phyloP scores from a whole-genome alignment of 257 asterid genomes.

The Knoxia roxburghii region DNA sequence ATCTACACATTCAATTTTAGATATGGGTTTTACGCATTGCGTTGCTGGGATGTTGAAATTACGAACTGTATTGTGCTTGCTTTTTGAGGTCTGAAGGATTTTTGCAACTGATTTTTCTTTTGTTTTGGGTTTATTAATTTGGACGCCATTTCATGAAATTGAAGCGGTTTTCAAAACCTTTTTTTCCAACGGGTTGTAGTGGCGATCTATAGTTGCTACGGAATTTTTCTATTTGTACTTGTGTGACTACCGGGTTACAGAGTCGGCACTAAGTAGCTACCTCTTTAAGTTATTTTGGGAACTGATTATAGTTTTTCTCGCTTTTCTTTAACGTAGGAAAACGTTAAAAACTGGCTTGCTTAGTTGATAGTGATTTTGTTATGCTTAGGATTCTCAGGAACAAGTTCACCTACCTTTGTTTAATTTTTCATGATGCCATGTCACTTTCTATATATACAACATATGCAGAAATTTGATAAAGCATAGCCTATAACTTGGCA shows the following conservation, averaged over 20 bases:
- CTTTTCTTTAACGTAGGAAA: not conserved
- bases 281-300: not conserved
- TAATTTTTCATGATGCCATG: not conserved
- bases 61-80: not conserved
- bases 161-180: not conserved
- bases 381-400: not conserved
- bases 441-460: not conserved
- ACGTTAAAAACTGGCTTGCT: not conserved
- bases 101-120: not conserved
- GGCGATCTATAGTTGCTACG: not conserved
- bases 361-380: conserved; percentile 2
- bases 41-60: not conserved
- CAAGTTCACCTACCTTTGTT: not conserved
- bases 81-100: not conserved
- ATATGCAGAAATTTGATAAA: not conserved
- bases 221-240: conserved; percentile 5
- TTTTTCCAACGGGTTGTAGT: not conserved
- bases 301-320: not conserved
- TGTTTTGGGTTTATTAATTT: not conserved
- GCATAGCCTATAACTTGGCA: not conserved
- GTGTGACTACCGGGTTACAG: no score
- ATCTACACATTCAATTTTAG: not conserved
- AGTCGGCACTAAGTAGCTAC: not conserved
- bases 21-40: not conserved
- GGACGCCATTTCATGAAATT: not conserved